Evolutionary conservation across 2,329 filamentous ascomycete genomes (phyloP), one percentile per base, ranked within the genome.

Genomic region (Periconia sp.): DNA sequence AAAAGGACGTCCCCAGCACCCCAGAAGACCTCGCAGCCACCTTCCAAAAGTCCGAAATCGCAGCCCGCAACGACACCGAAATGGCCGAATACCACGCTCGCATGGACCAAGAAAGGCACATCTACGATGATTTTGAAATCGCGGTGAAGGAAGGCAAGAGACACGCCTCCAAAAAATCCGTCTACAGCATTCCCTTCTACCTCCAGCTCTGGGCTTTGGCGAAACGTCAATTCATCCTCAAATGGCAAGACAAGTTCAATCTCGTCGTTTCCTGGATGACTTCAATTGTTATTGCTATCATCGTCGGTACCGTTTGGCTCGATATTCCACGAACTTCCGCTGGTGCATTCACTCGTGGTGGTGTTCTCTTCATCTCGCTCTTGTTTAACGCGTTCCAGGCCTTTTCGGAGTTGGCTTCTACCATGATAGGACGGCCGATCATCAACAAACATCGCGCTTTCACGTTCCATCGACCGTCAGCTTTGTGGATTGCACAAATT

Each of bases 311-410:
- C 0, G 85, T 94, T 3, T 96, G 88, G 79, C 81, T 91, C 54
- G 79, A 91, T 35, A 82, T 91, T 33, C 85, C 85, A 1, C 73
- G 84, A 48, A 83, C 81, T 0, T 81, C 77, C 1, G 84, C 84
- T 31, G 90, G 87, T 40, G 89, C 90, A 2, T 95, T 94, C 74
- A 89, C 87, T 61, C 86, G 91, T 69, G 90, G 90, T 58, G 91
- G 90, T 77, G 82, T 93, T 1, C 78, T 95, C 47, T 95, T 95
- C 75, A 85, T 92, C 50, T 79, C 88, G 19, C 82, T 95, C 1
- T 76, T 95, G 5, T 93, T 93, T 81, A 93, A 93, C 70, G 88
- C 89, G n/a, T 93, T 95, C 73, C 87, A 91, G 66, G 89, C 91
- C 20, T 92, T 94, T 67, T 84, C 87, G 0, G 91, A 95, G 71